A percentile compares a stretch with the other conserved stretches of the same genome.
Conservation (phyloP, 106 monocot species). For the Chionographis japonica region DNA sequence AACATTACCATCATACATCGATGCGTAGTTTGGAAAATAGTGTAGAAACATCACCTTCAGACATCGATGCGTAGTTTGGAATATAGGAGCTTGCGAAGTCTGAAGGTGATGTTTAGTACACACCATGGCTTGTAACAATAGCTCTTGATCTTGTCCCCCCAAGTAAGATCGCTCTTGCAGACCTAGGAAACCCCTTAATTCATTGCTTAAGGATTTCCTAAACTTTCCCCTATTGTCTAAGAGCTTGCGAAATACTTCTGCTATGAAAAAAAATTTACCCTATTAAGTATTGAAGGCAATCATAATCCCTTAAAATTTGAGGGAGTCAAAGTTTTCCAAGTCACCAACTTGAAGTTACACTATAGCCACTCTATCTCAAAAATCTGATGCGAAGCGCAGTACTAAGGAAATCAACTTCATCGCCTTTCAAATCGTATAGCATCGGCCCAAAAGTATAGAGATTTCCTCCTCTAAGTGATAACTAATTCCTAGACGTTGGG, state of each 20-base stretch:
- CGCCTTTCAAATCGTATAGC: not conserved
- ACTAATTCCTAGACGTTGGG: not conserved
- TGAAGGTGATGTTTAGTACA: slow-evolving; percentile 4
- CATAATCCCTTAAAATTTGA: not conserved
- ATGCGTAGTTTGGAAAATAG: not conserved
- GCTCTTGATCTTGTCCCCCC: slow-evolving; percentile 10
- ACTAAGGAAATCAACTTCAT: not conserved
- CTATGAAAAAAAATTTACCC: not conserved
- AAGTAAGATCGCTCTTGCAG: slow-evolving; percentile 16
- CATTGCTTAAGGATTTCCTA: not conserved
- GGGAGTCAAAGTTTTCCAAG: not conserved
- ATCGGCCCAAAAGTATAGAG: not conserved
- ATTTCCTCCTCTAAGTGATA: slow-evolving; percentile 17
- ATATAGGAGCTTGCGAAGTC: not conserved
- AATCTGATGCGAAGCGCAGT: slow-evolving; percentile 11
- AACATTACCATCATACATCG: not conserved
- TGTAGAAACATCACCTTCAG: too few relatives aligned
- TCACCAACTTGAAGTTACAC: not conserved
- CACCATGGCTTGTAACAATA: slow-evolving; percentile 14
- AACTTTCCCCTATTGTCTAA: slow-evolving; percentile 9
- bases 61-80: too few relatives aligned
- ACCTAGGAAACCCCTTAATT: slow-evolving; percentile 4
- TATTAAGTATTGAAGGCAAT: too few relatives aligned
- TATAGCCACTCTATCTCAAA: slow-evolving; percentile 10
- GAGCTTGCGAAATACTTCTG: slow-evolving; percentile 16